Base-by-base conservation (phyloP, 2,329 filamentous ascomycete genomes). In the Aureobasidium sp. region DNA sequence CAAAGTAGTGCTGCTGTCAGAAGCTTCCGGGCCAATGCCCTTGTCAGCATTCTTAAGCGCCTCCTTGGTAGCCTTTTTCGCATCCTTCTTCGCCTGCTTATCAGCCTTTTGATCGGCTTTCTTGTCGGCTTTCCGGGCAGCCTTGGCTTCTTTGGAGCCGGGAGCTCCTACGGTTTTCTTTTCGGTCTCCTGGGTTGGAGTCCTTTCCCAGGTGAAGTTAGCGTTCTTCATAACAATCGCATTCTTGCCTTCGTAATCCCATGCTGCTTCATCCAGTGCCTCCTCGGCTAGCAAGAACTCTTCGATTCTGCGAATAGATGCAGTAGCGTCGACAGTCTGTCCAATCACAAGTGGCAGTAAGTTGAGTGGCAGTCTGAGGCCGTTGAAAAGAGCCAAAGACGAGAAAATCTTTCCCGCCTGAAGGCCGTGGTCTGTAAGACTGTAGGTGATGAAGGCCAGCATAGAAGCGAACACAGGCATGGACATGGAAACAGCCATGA, bases 381-480 rank as follows among this genome's bases (percentile, higher is more conserved):
- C 87, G 73, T 97, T 97, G 82, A 97, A 99, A 8, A 97, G 77
- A 0, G 93, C 93, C 15, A 97, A 81, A 0, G 93, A 97, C 0
- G 93, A 97, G 77, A 99, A 97, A 39, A 97, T 83, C 27, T 86
- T 80, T 0, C 91, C 90, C 0, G 94, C 87, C 1, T 84, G 79
- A 20, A 97, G 81, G 31, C 74, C 73, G 67, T 91, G 87, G 63
- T 88, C 79, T 1, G 83, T 79, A n/a, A 84, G 74, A 1, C 82
- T 81, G 67, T 82, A 87, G 0, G 90, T 93, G 74, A 97, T 93
- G 74, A 97, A 97, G 0, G 93, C 85, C 44, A 97, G 75, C 91
- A 97, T 97, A 1, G 92, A 95, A 0, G 93, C 91, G 68, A 97
- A 97, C 59, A 96, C 89, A 7, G 94, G 93, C 70, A 96, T 82